A percentile compares a stretch with the other conserved stretches of the same genome.
phyloP scores from a whole-genome alignment of 2,329 filamentous ascomycete species.

The Juglanconis oblonga region DNA sequence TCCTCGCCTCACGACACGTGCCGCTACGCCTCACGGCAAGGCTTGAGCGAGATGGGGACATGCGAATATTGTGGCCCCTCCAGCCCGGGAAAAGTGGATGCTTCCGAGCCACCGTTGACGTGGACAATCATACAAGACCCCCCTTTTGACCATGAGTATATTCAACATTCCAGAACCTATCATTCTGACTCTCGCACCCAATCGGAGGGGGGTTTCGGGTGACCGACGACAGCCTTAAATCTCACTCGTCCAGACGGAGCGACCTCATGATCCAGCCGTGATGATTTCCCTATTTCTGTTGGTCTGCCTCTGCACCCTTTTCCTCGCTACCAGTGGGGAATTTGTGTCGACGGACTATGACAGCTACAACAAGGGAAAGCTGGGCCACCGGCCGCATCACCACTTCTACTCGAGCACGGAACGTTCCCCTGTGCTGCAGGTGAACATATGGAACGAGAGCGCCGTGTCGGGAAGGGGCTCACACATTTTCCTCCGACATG shows the following conservation, averaged over 20 bases:
- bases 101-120: too few relatives aligned
- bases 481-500: slow-evolving; percentile 23
- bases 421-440: slow-evolving; percentile 19
- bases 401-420: slow-evolving; percentile 19
- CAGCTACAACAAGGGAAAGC: slow-evolving; percentile 19
- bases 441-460: slow-evolving; percentile 20
- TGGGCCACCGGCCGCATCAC: slow-evolving; percentile 19
- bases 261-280: background rate
- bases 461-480: slow-evolving; percentile 19
- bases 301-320: background rate
- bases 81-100: too few relatives aligned
- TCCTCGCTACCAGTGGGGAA: slow-evolving; percentile 3
- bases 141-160: too few relatives aligned
- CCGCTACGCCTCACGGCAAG: too few relatives aligned
- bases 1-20: too few relatives aligned
- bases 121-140: too few relatives aligned
- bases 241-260: background rate
- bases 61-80: too few relatives aligned
- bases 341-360: slow-evolving; percentile 19
- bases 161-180: background rate
- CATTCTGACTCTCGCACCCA: background rate
- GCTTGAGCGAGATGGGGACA: too few relatives aligned
- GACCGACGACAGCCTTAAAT: background rate
- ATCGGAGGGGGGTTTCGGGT: background rate
- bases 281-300: background rate